Percentiles rank a stretch among this genome's conserved stretches.
phyloP scores from a whole-genome alignment of 2,329 filamentous ascomycete genomes.

The Paracoccidioides lutzii region DNA sequence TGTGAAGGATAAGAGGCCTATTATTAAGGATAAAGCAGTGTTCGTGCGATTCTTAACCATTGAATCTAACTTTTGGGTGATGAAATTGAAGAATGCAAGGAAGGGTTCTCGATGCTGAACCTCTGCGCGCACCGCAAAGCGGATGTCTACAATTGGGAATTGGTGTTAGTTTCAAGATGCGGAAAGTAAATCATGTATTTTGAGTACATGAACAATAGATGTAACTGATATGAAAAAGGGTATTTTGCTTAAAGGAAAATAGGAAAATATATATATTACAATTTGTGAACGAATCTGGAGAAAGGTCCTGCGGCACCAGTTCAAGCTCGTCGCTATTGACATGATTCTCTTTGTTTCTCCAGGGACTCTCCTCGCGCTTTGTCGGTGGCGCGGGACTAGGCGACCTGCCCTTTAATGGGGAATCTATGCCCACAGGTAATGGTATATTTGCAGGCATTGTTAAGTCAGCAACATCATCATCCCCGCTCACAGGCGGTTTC shows the following conservation, averaged over 20 bases:
- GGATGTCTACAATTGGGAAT: constrained; percentile 50
- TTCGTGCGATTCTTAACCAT: constrained; percentile 59
- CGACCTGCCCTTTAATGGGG: constrained; percentile 44
- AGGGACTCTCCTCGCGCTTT: constrained; percentile 9
- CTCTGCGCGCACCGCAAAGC: constrained; percentile 76
- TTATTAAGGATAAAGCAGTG: constrained; percentile 47
- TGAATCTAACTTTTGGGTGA: constrained; percentile 46
- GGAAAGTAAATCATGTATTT: constrained; percentile 13
- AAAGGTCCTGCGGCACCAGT: constrained; percentile 3
- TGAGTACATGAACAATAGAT: constrained; percentile 2
- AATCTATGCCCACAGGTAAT: constrained; percentile 40
- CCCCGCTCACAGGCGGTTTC: constrained; percentile 20
- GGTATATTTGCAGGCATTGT: constrained; percentile 45
- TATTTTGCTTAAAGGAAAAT: constrained; percentile 10
- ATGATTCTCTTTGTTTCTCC: constrained; percentile 10
- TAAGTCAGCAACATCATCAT: constrained; percentile 34
- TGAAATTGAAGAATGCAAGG: constrained; percentile 54
- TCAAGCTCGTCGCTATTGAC: not conserved
- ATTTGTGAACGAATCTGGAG: constrained; percentile 31
- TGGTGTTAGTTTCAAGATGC: not conserved
- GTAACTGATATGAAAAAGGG: not conserved
- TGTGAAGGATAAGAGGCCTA: constrained; percentile 52
- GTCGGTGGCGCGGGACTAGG: constrained; percentile 37
- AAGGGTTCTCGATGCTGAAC: constrained; percentile 80
- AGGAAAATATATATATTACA: constrained; percentile 32